Base-by-base conservation (phyloP, 2,329 filamentous ascomycete species). In the Epichloe scottii region DNA sequence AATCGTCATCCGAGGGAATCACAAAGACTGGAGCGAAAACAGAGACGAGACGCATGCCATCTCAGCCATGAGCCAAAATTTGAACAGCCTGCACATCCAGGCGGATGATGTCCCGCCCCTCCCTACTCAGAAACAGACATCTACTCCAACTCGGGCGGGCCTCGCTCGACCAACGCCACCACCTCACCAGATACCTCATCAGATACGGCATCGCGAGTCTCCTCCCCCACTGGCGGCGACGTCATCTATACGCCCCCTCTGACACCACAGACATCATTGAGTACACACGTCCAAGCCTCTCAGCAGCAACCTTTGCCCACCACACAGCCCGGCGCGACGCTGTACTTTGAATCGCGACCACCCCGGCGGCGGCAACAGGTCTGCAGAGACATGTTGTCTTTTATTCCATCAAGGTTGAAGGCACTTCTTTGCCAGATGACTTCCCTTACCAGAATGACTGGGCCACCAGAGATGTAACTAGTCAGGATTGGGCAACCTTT, bases 401-500 rank as follows among this genome's bases (percentile, higher is more conserved):
- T 0, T 63, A 75, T 50, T 52, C 57, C 2, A 56, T 75, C 51
- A 54, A 57, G 4, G 58, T 77, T 8, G 56, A 56, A 3, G 55
- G 62, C 3, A 52, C 60, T 34, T 69, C 68, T n/a, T 58, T 63
- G 3, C 69, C 72, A 0, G 64, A 68, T 5, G 67, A 74, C 49
- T 64, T 78, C 10, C 71, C 74, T 0, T 76, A 70, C 49, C 67
- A 64, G 1, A 48, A 56, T 10, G 64, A 63, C 34, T 69, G 68
- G 59, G 63, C 60, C 5, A 56, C 56, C 5, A 71, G 70, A 39
- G 75, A 78, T 49, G 67, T 79, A 12, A 70, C 65, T 1, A 56
- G 63, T 14, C 71, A 76, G 57, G 78, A 82, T 59, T 82, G 79
- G 79, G 69, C 71, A 37, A 80, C 78, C 0, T 82, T 82, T 61